Evolutionary conservation across 2,329 filamentous ascomycete species (phyloP).

Genomic region (Botrytis pseudocinerea): DNA sequence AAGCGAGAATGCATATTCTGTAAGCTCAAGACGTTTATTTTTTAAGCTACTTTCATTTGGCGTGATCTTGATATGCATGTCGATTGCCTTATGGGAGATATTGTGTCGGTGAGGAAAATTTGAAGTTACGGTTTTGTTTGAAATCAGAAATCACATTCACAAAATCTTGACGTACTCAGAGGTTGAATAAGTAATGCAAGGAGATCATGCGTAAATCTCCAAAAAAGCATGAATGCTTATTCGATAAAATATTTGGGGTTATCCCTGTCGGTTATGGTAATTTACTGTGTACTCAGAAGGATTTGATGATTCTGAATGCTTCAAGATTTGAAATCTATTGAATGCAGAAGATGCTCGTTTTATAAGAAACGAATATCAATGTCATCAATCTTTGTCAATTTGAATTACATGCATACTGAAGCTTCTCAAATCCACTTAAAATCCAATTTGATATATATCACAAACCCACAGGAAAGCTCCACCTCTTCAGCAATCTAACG

Average conservation of each 20-base stretch:
- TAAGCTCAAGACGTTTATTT: too few relatives aligned
- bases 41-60: too few relatives aligned
- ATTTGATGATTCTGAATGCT: too few relatives aligned
- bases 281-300: background rate
- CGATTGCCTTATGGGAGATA: too few relatives aligned
- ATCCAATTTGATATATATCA: background rate
- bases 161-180: background rate
- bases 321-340: background rate
- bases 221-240: background rate
- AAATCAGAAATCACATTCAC: background rate
- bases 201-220: rapidly evolving
- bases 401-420: background rate
- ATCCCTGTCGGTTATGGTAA: background rate
- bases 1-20: too few relatives aligned
- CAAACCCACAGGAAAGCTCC: background rate
- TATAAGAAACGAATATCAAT: rapidly evolving
- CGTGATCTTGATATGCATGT: too few relatives aligned
- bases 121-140: background rate
- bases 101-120: too few relatives aligned
- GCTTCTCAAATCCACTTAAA: background rate
- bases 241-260: background rate
- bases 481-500: background rate
- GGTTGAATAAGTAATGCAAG: background rate
- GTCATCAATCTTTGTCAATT: background rate
- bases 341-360: background rate